Base-by-base conservation (phyloP, 176 grass and related monocot genomes). In the Eragrostis curvula region DNA sequence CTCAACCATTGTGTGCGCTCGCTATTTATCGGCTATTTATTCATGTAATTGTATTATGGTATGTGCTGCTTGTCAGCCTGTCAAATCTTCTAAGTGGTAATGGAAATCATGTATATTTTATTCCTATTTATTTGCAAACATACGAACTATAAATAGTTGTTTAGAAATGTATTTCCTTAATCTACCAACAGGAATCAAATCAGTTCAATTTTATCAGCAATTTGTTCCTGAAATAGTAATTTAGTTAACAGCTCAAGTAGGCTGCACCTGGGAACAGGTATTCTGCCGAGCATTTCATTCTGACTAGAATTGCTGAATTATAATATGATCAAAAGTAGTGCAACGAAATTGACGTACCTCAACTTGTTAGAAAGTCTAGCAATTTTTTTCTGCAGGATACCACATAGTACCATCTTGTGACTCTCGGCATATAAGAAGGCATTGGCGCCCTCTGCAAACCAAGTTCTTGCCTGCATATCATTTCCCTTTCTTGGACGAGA, bases 11-110 rank as follows among this genome's bases (percentile, higher is more conserved):
- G 71, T 71, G 56, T 49, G 30, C 9, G 18, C 68, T 62, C 40
- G 85, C 27, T 86, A 86, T 82, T 72, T 79, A 53, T 57, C 36
- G 29, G 7, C 28, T 77, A 82, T 77, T 79, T 58, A 43, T 55
- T 65, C 71, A 23, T 36, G 32, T 2, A 36, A 23, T 59, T 85
- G 65, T 85, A 72, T 63, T 71, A 70, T 71, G 39, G 16, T 27
- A 76, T 69, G 45, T 58, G 55, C 20, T 81, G 21, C 28, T 48
- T 77, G 9, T 47, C 20, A 65, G 46, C 9, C 81, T 23, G 32
- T 51, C 62, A 25, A 69, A 24, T 41, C 11, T 79, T 84, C 52
- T n/a, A 75, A 75, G 16, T 62, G 64, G 80, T 80, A 89, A 70
- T 64, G 77, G 20, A 71, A 69, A 75, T 62, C 63, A 46, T 70